Evolutionary conservation across 495 filamentous ascomycete genomes (phyloP).

Genomic region (Daldinia grandis): DNA sequence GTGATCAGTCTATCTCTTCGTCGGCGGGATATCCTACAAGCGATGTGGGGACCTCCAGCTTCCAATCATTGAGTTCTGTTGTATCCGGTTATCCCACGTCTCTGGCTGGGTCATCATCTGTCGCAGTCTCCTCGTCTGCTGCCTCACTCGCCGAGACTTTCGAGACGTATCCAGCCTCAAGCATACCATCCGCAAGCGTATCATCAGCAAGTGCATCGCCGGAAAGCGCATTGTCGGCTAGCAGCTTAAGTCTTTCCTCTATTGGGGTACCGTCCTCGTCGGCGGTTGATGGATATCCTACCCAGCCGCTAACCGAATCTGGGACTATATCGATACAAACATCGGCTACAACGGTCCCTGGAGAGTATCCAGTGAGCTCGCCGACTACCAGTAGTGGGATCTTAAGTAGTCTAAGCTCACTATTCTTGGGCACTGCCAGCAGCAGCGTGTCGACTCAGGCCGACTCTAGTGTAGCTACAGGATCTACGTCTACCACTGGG

Average conservation of each 20-base stretch:
- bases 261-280: constrained; percentile 1
- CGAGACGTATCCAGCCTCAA: constrained; percentile 15
- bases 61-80: not conserved
- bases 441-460: not conserved
- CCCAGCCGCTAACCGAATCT: constrained; percentile 8
- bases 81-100: constrained; percentile 2
- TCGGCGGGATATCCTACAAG: constrained; percentile 6
- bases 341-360: not conserved
- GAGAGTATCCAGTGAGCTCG: constrained; percentile 30
- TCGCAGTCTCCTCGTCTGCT: constrained; percentile 3
- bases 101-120: constrained; percentile 10
- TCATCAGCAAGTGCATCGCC: not conserved
- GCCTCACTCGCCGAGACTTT: constrained; percentile 11
- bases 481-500: not conserved
- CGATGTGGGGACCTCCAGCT: constrained; percentile 1
- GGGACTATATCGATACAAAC: not conserved
- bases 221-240: constrained; percentile 7
- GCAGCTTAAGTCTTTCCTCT: constrained; percentile 6
- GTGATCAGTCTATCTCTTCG: constrained; percentile 9
- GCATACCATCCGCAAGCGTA: constrained; percentile 8
- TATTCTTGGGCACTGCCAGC: constrained; percentile 35
- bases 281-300: not conserved
- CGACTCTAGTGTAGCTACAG: not conserved
- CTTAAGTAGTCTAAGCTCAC: constrained; percentile 42
- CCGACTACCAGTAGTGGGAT: constrained; percentile 35